Evolutionary conservation across 164 flowering plant species (phyloP).

Genomic region (Annona cherimola): DNA sequence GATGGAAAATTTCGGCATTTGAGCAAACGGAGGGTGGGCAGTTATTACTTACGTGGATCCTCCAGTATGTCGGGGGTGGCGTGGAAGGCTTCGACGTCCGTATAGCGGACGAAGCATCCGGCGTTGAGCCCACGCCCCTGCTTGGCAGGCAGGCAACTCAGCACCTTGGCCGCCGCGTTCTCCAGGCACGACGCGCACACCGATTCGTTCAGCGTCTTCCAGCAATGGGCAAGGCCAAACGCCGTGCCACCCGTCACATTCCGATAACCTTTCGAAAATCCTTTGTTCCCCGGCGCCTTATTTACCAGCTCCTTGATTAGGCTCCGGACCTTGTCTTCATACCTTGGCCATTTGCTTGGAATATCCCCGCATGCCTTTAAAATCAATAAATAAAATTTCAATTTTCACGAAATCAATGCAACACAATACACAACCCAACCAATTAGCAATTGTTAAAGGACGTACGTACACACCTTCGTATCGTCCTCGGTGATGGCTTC

Average conservation of each 20-base stretch:
- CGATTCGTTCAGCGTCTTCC: conserved; percentile 2
- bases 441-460: not conserved
- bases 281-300: not conserved
- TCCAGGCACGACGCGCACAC: conserved; percentile 6
- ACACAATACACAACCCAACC: not conserved
- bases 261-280: not conserved
- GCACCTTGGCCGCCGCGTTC: not conserved
- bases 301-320: not conserved
- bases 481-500: not conserved
- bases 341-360: not conserved
- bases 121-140: conserved; percentile 7
- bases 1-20: not conserved
- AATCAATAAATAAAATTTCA: not conserved
- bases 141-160: not conserved
- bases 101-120: conserved; percentile 9
- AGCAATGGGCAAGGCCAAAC: conserved; percentile 9
- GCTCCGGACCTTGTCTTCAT: not conserved
- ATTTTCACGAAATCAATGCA: not conserved
- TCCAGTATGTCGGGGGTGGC: not conserved
- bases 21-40: too few relatives aligned
- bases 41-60: not conserved
- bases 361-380: not conserved
- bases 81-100: not conserved
- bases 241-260: not conserved
- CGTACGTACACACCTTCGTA: not conserved